phyloP scores from a whole-genome alignment of 1,284 basidiomycete genomes.

The Ganoderma sinense region DNA sequence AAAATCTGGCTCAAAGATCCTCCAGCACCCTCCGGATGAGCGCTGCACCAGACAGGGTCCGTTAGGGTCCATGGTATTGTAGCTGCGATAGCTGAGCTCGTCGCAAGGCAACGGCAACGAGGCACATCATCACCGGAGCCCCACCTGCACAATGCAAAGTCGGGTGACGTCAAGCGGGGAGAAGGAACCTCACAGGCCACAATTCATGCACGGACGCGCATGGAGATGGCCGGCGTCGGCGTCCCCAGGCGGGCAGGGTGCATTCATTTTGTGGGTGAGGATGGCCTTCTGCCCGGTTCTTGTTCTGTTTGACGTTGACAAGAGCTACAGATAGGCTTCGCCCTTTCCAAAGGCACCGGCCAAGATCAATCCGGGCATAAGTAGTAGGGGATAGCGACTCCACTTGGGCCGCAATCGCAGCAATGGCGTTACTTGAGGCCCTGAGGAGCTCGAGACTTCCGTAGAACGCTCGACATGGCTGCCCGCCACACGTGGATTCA shows the following conservation, averaged over 20 bases:
- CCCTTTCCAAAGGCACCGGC: background rate
- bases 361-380: background rate
- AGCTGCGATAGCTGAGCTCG: background rate
- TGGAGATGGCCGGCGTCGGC: background rate
- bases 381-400: background rate
- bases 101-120: conserved; percentile 1
- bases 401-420: background rate
- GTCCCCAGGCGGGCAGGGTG: background rate
- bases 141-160: background rate
- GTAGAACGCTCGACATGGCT: background rate
- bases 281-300: background rate
- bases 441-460: background rate
- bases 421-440: background rate
- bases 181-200: background rate
- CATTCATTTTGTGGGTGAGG: background rate
- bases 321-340: background rate
- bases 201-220: background rate
- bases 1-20: background rate
- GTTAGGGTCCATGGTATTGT: background rate
- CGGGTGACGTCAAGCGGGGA: background rate
- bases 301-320: background rate
- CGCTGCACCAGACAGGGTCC: background rate
- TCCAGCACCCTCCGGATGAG: background rate
- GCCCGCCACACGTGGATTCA: background rate
- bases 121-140: background rate